Percentiles rank a stretch among this genome's conserved stretches.
Evolutionary conservation across 331 rosid species (phyloP).

Genomic region (Dryas integrifolia): DNA sequence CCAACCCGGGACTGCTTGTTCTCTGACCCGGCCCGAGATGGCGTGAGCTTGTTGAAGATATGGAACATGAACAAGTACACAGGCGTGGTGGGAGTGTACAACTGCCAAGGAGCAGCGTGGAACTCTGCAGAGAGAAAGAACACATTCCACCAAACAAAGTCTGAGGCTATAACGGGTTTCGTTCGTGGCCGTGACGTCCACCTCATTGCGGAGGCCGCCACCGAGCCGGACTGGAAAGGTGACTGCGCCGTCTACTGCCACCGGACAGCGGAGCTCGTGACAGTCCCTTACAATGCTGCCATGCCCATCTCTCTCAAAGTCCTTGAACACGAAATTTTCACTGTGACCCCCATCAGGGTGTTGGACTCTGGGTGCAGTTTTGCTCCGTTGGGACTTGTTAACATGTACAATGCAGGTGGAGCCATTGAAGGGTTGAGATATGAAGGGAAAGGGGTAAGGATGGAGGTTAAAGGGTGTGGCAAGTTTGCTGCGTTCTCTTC

Average conservation of each 20-base stretch:
- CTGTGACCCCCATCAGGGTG: constrained; percentile 57
- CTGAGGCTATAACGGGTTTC: constrained; percentile 48
- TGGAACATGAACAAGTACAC: constrained; percentile 89
- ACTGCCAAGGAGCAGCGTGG: constrained; percentile 98
- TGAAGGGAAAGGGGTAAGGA: constrained; percentile 27
- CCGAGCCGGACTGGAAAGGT: constrained; percentile 52
- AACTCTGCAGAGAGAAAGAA: constrained; percentile 52
- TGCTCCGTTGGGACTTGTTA: constrained; percentile 68
- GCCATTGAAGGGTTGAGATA: constrained; percentile 57
- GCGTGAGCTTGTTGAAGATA: constrained; percentile 73
- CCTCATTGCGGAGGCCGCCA: constrained; percentile 44
- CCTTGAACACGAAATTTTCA: constrained; percentile 59
- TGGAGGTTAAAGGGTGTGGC: constrained; percentile 76
- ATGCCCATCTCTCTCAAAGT: constrained; percentile 67
- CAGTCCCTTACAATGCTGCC: constrained; percentile 56
- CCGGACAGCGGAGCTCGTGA: constrained; percentile 35
- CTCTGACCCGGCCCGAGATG: constrained; percentile 79
- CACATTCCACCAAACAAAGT: constrained; percentile 50
- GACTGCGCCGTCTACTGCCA: constrained; percentile 57
- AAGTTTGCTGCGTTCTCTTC: constrained; percentile 73
- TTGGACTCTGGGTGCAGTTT: constrained; percentile 43
- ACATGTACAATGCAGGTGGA: constrained; percentile 81
- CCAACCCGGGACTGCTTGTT: constrained; percentile 87
- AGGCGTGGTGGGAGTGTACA: constrained; percentile 76
- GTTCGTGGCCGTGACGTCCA: constrained; percentile 67